A percentile compares a stretch with the other conserved stretches of the same genome.
Evolutionary conservation across 2,329 filamentous ascomycete genomes (phyloP).

Genomic region (Arthrobotrys sinensis): DNA sequence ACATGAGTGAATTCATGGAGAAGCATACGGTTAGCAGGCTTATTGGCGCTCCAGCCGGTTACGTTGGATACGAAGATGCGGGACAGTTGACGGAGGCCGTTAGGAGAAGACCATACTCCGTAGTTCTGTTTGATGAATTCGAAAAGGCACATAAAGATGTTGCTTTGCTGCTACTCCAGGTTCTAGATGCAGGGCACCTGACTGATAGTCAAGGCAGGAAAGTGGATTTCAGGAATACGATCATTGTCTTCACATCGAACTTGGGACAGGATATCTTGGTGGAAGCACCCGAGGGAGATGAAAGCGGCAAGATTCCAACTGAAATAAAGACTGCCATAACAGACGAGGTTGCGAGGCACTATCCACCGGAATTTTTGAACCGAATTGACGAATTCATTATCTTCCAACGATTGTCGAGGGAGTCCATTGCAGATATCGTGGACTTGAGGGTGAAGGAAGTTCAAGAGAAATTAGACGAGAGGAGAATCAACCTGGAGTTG

Average conservation of each 20-base stretch:
- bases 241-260: slow-evolving; percentile 96
- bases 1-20: slow-evolving; percentile 98
- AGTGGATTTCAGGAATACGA: slow-evolving; percentile 95
- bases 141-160: slow-evolving; percentile 98
- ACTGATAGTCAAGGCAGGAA: slow-evolving; percentile 97
- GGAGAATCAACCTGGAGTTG: slow-evolving; percentile 83
- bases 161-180: slow-evolving; percentile 89
- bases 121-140: slow-evolving; percentile 96
- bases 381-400: slow-evolving; percentile 97
- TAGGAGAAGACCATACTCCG: slow-evolving; percentile 92
- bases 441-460: slow-evolving; percentile 91
- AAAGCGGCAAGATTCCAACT: slow-evolving; percentile 77
- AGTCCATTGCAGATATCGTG: slow-evolving; percentile 89
- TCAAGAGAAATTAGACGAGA: slow-evolving; percentile 85
- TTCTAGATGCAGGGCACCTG: slow-evolving; percentile 94
- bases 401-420: slow-evolving; percentile 86
- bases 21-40: slow-evolving; percentile 95
- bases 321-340: slow-evolving; percentile 85
- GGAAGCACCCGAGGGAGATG: slow-evolving; percentile 74
- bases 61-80: slow-evolving; percentile 96
- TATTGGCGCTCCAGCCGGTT: slow-evolving; percentile 93
- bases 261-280: slow-evolving; percentile 93
- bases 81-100: slow-evolving; percentile 97
- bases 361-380: slow-evolving; percentile 96
- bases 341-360: slow-evolving; percentile 81